These are phyloP conservation scores for Trichoderma oligosporum DNA, from an alignment of 2,329 filamentous ascomycete species.

Conservation along the genomic window DNA sequence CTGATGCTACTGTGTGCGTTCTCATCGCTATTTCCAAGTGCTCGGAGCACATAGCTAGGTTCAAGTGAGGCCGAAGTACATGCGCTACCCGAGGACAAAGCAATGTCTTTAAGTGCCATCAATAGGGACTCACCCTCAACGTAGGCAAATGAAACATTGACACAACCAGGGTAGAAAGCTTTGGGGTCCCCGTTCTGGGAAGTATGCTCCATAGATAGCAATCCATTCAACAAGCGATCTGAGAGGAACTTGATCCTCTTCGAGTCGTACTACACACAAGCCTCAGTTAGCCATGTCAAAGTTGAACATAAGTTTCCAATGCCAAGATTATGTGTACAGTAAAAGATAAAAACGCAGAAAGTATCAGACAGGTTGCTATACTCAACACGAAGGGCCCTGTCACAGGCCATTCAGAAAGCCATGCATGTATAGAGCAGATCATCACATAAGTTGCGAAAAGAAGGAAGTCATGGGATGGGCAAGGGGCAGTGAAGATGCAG, in stretches of 20 bases:
- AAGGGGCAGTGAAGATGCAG: slow-evolving; percentile 15
- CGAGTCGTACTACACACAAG: slow-evolving; percentile 72
- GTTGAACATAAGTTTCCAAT: background rate
- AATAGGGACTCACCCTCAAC: slow-evolving; percentile 96
- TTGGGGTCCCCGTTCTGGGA: slow-evolving; percentile 80
- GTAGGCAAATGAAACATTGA: slow-evolving; percentile 98
- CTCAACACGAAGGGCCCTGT: slow-evolving; percentile 56
- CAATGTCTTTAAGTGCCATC: slow-evolving; percentile 98
- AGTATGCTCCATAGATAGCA: slow-evolving; percentile 88
- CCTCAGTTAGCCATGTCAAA: slow-evolving; percentile 10
- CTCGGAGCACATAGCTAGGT: slow-evolving; percentile 91
- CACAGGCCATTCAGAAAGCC: slow-evolving; percentile 78
- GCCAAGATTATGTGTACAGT: background rate
- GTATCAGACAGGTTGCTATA: slow-evolving; percentile 65
- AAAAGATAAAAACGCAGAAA: slow-evolving; percentile 1
- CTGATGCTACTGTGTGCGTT: slow-evolving; percentile 96
- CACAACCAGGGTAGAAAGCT: slow-evolving; percentile 89
- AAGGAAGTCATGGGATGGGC: background rate
- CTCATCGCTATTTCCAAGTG: slow-evolving; percentile 93
- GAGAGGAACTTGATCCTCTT: slow-evolving; percentile 81
- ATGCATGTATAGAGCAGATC: slow-evolving; percentile 83
- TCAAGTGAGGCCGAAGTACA: slow-evolving; percentile 96
- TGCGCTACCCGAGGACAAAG: slow-evolving; percentile 90
- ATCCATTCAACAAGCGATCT: slow-evolving; percentile 74
- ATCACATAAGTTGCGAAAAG: slow-evolving; percentile 51